Evolutionary conservation across 75 land plant genomes (phyloP).

Genomic region (Cupressus sempervirens): DNA sequence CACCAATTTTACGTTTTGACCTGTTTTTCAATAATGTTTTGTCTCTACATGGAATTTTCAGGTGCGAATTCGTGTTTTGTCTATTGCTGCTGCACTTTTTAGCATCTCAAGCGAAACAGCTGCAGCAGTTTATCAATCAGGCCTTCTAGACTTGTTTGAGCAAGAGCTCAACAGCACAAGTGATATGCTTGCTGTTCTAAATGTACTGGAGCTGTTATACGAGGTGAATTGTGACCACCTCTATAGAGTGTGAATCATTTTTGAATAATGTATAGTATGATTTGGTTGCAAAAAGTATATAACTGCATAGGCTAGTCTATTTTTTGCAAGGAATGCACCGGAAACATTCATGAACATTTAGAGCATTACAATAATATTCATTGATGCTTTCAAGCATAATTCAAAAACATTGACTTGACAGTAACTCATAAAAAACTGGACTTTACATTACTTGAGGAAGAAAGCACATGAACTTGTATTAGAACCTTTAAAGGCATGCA

Average conservation of each 20-base stretch:
- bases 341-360: not conserved
- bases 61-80: slow-evolving; percentile 66
- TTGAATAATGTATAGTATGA: not conserved
- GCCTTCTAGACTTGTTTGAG: slow-evolving; percentile 58
- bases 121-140: slow-evolving; percentile 44
- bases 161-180: slow-evolving; percentile 45
- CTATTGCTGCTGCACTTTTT: slow-evolving; percentile 61
- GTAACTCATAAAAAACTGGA: no score
- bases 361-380: not conserved
- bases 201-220: slow-evolving; percentile 71
- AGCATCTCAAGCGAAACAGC: slow-evolving; percentile 62
- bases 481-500: no score
- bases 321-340: not conserved
- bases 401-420: no score
- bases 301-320: not conserved
- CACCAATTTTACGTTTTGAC: not conserved
- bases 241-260: not conserved
- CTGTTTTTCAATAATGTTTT: not conserved
- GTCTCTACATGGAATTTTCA: slow-evolving; percentile 12
- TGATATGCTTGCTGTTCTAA: slow-evolving; percentile 66
- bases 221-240: slow-evolving; percentile 36
- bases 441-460: no score
- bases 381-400: not conserved
- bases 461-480: no score
- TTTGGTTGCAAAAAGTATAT: not conserved